Evolutionary conservation across 352 stramenopile species (phyloP), one percentile per base, ranked within the genome.

Genomic region (Phytophthora pluvialis): DNA sequence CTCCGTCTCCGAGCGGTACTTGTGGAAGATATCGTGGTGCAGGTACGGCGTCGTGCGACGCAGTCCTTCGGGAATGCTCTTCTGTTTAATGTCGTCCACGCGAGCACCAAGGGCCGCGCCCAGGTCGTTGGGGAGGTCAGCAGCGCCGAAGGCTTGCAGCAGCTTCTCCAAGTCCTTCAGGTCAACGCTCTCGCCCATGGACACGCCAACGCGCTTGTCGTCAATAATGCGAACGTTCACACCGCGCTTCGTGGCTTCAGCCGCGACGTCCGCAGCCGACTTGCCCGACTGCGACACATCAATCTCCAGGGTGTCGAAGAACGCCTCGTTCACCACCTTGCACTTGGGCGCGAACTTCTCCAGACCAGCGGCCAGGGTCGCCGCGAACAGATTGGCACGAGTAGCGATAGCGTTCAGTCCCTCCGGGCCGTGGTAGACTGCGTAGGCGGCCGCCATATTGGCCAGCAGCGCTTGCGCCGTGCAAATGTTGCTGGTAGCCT

Each of bases 401-500:
- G 88, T 83, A 35, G 95, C 93, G 72, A 99, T 99, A 40, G 78
- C 70, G 29, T 84, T 77, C 16, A 99, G 75, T 29, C 98, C 98
- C 25, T 99, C 90, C 5, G 97, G 97, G 36, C 98, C 98, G 77
- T 99, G 98, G 81, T 99, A 99, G 62, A 99, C 93, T 2, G 94
- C 97, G 79, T 99, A 99, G 2, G 93, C 85, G 15, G 97, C 94
- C 6, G 97, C 97, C 95, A 99, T 99, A 81, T 99, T 99, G 32
- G 98, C 98, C 36, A 99, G 79, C 47, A 99, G 73, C 40, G 97
- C 97, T 80, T 99, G 98, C 0, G 98, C 97, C 31, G 98, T 99
- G 73, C 98, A 99, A 80, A 99, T 99, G 79, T 99, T 99, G 52
- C 85, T 98, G 3, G 98, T 99, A 5, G 98, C 98, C 83, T 99